Evolutionary conservation across 1,284 basidiomycete genomes (phyloP).

Genomic region (Tilletia indica): DNA sequence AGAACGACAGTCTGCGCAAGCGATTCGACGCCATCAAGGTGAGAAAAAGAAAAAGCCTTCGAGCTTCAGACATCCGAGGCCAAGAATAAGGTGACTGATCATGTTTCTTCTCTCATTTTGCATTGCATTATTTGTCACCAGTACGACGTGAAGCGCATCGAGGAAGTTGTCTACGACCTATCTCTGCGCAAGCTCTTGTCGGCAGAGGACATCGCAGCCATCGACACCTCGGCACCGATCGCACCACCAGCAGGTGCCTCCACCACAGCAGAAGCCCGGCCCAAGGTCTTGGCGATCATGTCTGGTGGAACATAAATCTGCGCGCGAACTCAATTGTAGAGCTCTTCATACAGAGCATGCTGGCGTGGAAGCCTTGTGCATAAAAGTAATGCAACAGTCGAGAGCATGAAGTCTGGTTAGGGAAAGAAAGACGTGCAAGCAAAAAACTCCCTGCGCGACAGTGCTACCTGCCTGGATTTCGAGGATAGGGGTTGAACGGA

Average conservation of each 20-base stretch:
- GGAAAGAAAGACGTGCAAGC: no score
- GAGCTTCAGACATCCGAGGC: no score
- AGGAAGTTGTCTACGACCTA: constrained; percentile 54
- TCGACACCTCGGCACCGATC: constrained; percentile 10
- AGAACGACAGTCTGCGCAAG: constrained; percentile 51
- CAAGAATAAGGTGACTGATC: neutral
- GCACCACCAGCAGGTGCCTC: neutral
- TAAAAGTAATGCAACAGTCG: no score
- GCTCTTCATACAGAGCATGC: no score
- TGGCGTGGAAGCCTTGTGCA: no score
- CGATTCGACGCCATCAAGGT: constrained; percentile 53
- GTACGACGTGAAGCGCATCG: constrained; percentile 55
- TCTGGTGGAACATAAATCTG: neutral
- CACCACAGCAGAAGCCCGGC: neutral
- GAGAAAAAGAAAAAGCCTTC: neutral
- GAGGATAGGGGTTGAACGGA: no score
- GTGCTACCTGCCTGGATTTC: no score
- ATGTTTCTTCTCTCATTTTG: constrained; percentile 29
- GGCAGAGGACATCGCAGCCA: constrained; percentile 15
- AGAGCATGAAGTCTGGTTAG: no score
- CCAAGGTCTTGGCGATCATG: neutral
- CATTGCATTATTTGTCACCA: constrained; percentile 34
- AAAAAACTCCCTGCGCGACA: no score
- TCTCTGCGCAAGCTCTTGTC: constrained; percentile 29
- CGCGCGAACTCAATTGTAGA: no score